phyloP scores from a whole-genome alignment of 805 yeast genomes.

The Saccharomycopsis vini region DNA sequence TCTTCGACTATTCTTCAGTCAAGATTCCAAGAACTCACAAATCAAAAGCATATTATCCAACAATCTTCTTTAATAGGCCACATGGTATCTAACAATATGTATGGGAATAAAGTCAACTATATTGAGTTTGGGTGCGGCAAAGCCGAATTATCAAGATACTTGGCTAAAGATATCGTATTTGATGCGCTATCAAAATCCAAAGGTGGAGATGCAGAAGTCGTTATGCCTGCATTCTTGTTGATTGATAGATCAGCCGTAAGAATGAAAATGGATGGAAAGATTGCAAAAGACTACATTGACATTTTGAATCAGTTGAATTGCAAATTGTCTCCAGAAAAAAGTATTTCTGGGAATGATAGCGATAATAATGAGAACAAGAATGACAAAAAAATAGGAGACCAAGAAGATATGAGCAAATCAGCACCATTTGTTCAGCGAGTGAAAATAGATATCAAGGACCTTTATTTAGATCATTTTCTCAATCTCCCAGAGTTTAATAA shows the following conservation, averaged over 20 bases:
- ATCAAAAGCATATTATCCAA: constrained; percentile 71
- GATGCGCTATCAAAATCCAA: constrained; percentile 19
- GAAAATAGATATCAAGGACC: constrained; percentile 74
- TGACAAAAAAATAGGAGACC: constrained; percentile 10
- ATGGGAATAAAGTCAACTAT: constrained; percentile 31
- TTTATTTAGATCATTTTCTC: constrained; percentile 42
- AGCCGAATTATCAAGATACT: constrained; percentile 69
- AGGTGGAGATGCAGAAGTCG: neutral
- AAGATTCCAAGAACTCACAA: constrained; percentile 41
- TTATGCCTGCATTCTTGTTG: constrained; percentile 38
- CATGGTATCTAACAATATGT: constrained; percentile 31
- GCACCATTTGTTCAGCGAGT: constrained; percentile 38
- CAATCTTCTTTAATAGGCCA: constrained; percentile 76
- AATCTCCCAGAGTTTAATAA: constrained; percentile 20
- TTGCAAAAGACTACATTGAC: constrained; percentile 42
- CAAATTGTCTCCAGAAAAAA: constrained; percentile 11
- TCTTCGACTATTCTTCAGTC: constrained; percentile 20
- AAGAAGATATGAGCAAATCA: neutral
- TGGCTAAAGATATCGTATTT: constrained; percentile 25
- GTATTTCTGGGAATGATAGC: neutral
- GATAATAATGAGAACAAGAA: constrained; percentile 8
- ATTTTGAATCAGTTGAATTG: no score
- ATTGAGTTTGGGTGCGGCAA: constrained; percentile 90
- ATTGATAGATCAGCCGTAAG: constrained; percentile 73
- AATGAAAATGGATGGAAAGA: constrained; percentile 68